Percentiles rank a stretch among this genome's conserved stretches.
phyloP scores from a whole-genome alignment of 208 protist species.

The Acanthamoeba royreba region DNA sequence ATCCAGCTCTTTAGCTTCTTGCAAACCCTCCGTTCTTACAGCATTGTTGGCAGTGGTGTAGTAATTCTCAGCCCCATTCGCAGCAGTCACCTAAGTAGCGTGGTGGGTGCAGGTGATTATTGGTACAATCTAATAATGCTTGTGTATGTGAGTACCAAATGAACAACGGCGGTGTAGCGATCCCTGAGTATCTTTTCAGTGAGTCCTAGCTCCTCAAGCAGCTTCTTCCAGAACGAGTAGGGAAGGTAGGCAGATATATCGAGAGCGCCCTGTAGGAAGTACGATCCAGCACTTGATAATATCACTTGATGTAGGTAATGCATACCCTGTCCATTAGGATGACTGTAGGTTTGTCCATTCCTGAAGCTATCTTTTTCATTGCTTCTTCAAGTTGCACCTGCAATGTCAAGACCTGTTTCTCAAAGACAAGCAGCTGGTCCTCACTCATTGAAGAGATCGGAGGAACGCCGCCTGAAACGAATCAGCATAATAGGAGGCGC shows the following conservation, averaged over 20 bases:
- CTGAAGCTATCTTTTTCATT: not conserved
- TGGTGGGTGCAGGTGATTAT: not conserved
- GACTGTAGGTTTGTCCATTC: not conserved
- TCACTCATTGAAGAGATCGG: not conserved
- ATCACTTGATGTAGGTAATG: not conserved
- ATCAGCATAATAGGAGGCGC: not conserved
- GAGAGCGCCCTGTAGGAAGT: not conserved
- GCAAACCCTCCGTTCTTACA: slow-evolving; percentile 75
- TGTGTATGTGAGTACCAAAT: not conserved
- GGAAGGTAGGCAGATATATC: slow-evolving; percentile 46
- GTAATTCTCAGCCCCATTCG: slow-evolving; percentile 75
- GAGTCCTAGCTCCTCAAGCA: not conserved
- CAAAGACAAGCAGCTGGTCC: slow-evolving; percentile 26
- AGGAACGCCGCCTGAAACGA: not conserved
- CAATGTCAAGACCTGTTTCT: not conserved
- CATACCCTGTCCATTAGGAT: slow-evolving; percentile 24
- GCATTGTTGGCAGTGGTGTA: slow-evolving; percentile 81
- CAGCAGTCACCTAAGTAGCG: slow-evolving; percentile 76
- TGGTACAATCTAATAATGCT: not conserved
- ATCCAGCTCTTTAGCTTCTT: slow-evolving; percentile 83
- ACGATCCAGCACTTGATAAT: not conserved
- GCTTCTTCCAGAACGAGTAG: not conserved
- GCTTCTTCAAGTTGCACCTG: slow-evolving; percentile 35
- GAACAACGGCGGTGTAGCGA: slow-evolving; percentile 12
- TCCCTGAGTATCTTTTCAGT: slow-evolving; percentile 1